These are phyloP conservation scores for Moniliella sp. DNA, from an alignment of 1,284 basidiomycete species.

Conservation along the genomic window DNA sequence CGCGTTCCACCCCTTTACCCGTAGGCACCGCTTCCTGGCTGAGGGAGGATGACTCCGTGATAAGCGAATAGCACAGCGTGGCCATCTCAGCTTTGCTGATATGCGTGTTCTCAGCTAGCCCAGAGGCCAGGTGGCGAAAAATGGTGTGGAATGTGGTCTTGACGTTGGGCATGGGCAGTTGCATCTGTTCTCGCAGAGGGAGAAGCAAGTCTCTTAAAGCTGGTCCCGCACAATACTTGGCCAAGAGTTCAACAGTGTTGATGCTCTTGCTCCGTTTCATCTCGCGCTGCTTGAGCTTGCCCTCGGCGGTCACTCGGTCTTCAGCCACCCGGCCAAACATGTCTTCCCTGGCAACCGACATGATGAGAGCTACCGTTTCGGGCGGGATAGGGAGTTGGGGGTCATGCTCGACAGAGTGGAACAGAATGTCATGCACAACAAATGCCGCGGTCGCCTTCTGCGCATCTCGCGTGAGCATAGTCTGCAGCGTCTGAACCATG, in stretches of 20 bases:
- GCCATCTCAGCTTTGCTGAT: constrained; percentile 54
- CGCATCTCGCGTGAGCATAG: constrained; percentile 65
- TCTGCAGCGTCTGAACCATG: constrained; percentile 58
- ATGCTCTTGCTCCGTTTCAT: constrained; percentile 29
- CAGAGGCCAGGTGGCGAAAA: constrained; percentile 56
- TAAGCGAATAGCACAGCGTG: constrained; percentile 64
- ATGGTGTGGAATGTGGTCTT: constrained; percentile 70
- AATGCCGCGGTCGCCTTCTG: constrained; percentile 81
- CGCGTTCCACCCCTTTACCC: background rate
- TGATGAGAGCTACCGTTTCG: constrained; percentile 37
- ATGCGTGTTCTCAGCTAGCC: constrained; percentile 61
- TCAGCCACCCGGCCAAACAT: constrained; percentile 82
- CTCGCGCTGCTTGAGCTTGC: constrained; percentile 52
- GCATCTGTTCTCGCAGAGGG: constrained; percentile 65
- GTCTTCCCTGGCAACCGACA: constrained; percentile 69
- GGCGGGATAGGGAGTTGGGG: constrained; percentile 1
- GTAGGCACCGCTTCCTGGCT: constrained; percentile 4
- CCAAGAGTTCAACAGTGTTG: constrained; percentile 29
- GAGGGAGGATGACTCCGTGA: constrained; percentile 73
- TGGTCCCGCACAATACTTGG: constrained; percentile 13
- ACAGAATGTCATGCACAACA: constrained; percentile 58
- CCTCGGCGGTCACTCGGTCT: constrained; percentile 68
- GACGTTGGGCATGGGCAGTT: constrained; percentile 56
- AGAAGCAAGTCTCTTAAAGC: constrained; percentile 54
- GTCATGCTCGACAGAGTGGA: constrained; percentile 37